Conservation (phyloP, 495 filamentous ascomycete genomes). For the Aspergillus diversus region DNA sequence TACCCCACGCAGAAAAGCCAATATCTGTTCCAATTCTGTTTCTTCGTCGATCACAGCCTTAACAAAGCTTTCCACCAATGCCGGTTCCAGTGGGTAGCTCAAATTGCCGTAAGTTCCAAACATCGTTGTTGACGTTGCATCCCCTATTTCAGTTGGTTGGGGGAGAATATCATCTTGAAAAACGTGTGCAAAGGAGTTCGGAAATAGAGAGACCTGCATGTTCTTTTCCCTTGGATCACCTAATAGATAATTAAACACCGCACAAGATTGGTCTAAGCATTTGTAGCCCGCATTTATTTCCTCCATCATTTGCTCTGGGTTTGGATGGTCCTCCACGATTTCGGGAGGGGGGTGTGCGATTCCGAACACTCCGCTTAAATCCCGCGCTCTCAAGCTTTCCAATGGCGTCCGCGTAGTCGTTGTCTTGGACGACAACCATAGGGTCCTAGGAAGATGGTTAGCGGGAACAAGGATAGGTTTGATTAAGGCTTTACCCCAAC, state of each 20-base stretch:
- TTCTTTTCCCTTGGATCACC: constrained; percentile 18
- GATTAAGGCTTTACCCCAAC: constrained; percentile 24
- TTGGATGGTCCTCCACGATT: constrained; percentile 24
- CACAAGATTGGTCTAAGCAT: constrained; percentile 25
- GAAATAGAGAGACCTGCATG: constrained; percentile 26
- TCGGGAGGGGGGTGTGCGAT: constrained; percentile 26
- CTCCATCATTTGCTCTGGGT: constrained; percentile 24
- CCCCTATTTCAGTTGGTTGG: neutral
- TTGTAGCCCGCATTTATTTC: constrained; percentile 27
- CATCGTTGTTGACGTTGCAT: constrained; percentile 15
- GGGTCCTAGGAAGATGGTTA: constrained; percentile 22
- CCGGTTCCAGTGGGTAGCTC: constrained; percentile 20
- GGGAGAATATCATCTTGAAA: constrained; percentile 10
- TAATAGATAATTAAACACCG: constrained; percentile 27
- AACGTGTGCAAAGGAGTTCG: constrained; percentile 25
- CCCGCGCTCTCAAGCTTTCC: constrained; percentile 27
- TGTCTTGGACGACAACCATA: constrained; percentile 31
- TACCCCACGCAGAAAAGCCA: constrained; percentile 14
- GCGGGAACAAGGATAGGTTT: neutral
- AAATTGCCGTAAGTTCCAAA: constrained; percentile 24
- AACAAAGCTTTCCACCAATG: constrained; percentile 22
- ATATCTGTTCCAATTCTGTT: no score
- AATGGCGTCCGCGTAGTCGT: constrained; percentile 24
- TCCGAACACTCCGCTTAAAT: constrained; percentile 22
- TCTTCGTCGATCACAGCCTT: constrained; percentile 16